A percentile compares a stretch with the other conserved stretches of the same genome.
These are phyloP conservation scores for Lenzites betulinus DNA, from an alignment of 768 basidiomycete species.

Conservation along the genomic window DNA sequence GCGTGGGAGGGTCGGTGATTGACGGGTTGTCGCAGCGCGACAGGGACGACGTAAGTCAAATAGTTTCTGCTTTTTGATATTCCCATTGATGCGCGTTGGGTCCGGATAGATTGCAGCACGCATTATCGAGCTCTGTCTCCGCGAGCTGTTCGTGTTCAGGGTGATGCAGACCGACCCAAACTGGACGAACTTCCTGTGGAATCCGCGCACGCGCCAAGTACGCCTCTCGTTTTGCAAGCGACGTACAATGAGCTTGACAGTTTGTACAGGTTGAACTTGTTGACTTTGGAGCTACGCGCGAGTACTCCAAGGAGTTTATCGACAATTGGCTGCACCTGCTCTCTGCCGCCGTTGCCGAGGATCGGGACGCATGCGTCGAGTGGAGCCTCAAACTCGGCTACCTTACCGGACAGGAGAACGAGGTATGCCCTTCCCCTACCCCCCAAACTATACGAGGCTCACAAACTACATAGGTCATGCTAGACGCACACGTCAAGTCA, in stretches of 20 bases:
- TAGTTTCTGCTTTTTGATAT: background rate
- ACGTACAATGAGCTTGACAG: background rate
- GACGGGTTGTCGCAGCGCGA: slow-evolving; percentile 60
- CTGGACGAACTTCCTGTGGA: slow-evolving; percentile 97
- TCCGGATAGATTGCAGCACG: slow-evolving; percentile 71
- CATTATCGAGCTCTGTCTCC: slow-evolving; percentile 83
- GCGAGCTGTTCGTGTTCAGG: slow-evolving; percentile 87
- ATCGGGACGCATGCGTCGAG: slow-evolving; percentile 64
- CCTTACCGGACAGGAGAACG: slow-evolving; percentile 83
- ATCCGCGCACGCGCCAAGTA: slow-evolving; percentile 63
- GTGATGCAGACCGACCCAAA: slow-evolving; percentile 99
- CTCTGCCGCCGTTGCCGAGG: slow-evolving; percentile 70
- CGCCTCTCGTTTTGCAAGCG: background rate
- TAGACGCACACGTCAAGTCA: slow-evolving; percentile 82
- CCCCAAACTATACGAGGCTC: background rate
- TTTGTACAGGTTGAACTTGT: slow-evolving; percentile 72
- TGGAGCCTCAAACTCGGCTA: slow-evolving; percentile 87
- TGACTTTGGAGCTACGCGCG: slow-evolving; percentile 94
- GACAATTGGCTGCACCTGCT: slow-evolving; percentile 86
- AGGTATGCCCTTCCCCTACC: slow-evolving; percentile 45
- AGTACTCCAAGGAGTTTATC: slow-evolving; percentile 85
- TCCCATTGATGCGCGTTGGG: background rate
- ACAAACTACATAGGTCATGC: slow-evolving; percentile 62
- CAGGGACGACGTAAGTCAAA: slow-evolving; percentile 64
- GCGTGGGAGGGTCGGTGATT: slow-evolving; percentile 68